A percentile compares a stretch with the other conserved stretches of the same genome.
phyloP scores from a whole-genome alignment of 2,329 filamentous ascomycete species.

The Hypoxylon sp. region DNA sequence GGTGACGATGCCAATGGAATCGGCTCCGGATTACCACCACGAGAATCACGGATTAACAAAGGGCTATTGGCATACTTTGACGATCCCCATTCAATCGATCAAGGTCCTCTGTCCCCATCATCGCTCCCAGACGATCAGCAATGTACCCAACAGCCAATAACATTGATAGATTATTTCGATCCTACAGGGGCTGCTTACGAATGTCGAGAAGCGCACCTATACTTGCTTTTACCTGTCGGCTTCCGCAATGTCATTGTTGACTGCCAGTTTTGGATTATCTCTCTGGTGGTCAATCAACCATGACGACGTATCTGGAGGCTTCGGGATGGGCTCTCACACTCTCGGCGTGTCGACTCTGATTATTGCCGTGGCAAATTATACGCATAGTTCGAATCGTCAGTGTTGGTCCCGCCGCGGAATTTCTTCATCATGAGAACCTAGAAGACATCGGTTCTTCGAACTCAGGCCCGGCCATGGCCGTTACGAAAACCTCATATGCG shows the following conservation, averaged over 20 bases:
- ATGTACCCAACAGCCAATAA: background rate
- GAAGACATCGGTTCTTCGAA: background rate
- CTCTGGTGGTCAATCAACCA: slow-evolving; percentile 31
- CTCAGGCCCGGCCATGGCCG: background rate
- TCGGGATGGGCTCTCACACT: slow-evolving; percentile 26
- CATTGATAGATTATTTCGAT: background rate
- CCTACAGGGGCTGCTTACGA: background rate
- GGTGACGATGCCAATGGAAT: background rate
- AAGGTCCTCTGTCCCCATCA: background rate
- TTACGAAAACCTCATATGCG: background rate
- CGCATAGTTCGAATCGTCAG: slow-evolving; percentile 18
- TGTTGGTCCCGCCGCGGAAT: slow-evolving; percentile 4
- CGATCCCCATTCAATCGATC: background rate
- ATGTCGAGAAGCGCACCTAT: slow-evolving; percentile 11
- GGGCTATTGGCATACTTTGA: slow-evolving; percentile 6
- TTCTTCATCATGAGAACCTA: background rate
- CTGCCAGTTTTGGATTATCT: slow-evolving; percentile 21
- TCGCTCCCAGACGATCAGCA: background rate
- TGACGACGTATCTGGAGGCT: slow-evolving; percentile 22
- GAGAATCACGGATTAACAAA: background rate
- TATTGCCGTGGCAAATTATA: slow-evolving; percentile 15
- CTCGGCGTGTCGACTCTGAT: slow-evolving; percentile 11
- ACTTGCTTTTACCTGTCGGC: slow-evolving; percentile 23
- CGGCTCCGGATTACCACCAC: background rate
- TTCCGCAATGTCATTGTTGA: slow-evolving; percentile 4